These are phyloP conservation scores for Botryotinia calthae DNA, from an alignment of 2,329 filamentous ascomycete species.

Conservation along the genomic window DNA sequence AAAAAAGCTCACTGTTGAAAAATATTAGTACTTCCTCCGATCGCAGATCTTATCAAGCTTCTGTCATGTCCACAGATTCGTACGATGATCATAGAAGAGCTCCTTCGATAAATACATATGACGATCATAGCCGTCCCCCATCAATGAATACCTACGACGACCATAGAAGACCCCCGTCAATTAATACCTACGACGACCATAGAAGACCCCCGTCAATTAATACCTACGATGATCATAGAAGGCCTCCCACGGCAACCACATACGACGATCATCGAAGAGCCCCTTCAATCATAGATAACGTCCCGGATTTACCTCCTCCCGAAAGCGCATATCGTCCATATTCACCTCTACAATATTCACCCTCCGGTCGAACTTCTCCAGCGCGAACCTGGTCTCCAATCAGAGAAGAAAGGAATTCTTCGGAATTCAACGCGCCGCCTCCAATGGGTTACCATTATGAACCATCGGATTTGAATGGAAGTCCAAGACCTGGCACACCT, in stretches of 20 bases:
- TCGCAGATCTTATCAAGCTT: slow-evolving; percentile 49
- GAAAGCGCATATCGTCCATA: slow-evolving; percentile 59
- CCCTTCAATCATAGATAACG: slow-evolving; percentile 55
- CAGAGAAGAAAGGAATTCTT: slow-evolving; percentile 40
- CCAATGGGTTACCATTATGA: slow-evolving; percentile 76
- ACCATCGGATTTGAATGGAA: slow-evolving; percentile 83
- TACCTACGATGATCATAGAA: neutral
- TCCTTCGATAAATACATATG: slow-evolving; percentile 11
- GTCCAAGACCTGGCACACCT: slow-evolving; percentile 84
- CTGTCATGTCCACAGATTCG: slow-evolving; percentile 46
- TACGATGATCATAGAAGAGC: slow-evolving; percentile 5
- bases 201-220: slow-evolving; percentile 38
- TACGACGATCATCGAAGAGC: slow-evolving; percentile 36
- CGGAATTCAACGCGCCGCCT: slow-evolving; percentile 64
- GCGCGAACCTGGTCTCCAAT: slow-evolving; percentile 60
- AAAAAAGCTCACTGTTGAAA: slow-evolving; percentile 33
- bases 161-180: neutral
- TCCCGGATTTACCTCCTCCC: slow-evolving; percentile 58
- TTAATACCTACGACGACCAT: neutral
- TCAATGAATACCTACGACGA: neutral
- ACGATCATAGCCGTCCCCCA: neutral
- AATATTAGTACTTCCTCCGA: slow-evolving; percentile 34
- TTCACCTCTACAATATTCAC: slow-evolving; percentile 43
- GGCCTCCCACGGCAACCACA: slow-evolving; percentile 45
- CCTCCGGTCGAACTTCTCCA: slow-evolving; percentile 50